These are phyloP conservation scores for Otatea glauca DNA, from an alignment of 176 grass and related monocot species.

Conservation along the genomic window DNA sequence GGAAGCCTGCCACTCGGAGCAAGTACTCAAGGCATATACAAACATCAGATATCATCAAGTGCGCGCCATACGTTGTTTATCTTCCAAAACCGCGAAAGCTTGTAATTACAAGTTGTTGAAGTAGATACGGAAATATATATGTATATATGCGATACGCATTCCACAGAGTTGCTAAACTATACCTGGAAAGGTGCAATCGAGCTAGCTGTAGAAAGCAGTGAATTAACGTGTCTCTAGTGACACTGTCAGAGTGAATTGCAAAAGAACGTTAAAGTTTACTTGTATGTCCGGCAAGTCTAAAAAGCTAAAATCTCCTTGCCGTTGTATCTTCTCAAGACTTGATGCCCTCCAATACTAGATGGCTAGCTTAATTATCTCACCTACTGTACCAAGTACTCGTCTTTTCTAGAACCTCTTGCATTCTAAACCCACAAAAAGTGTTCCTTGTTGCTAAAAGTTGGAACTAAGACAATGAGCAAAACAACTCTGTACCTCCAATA, in stretches of 20 bases:
- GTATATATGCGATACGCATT: too few species aligned
- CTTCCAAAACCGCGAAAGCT: neutral
- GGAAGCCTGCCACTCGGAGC: neutral
- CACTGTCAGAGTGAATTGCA: too few species aligned
- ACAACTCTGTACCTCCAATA: neutral
- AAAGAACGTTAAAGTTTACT: too few species aligned
- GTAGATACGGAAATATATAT: neutral
- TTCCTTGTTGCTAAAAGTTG: neutral
- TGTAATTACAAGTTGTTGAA: slow-evolving; percentile 3
- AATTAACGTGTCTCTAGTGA: too few species aligned
- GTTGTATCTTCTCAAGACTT: slow-evolving; percentile 21
- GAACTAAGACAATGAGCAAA: neutral
- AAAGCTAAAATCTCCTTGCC: neutral
- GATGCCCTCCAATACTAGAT: neutral
- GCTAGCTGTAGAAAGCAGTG: too few species aligned
- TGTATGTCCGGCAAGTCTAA: too few species aligned
- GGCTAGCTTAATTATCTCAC: neutral
- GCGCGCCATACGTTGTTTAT: neutral
- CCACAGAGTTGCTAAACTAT: too few species aligned
- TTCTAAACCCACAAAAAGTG: neutral
- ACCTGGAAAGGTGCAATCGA: too few species aligned
- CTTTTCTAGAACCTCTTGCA: slow-evolving; percentile 21
- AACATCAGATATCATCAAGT: too few species aligned
- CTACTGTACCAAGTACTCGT: neutral
- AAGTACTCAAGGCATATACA: neutral